Evolutionary conservation across 345 rosid genomes (phyloP).

Genomic region (Aquilaria sinensis): DNA sequence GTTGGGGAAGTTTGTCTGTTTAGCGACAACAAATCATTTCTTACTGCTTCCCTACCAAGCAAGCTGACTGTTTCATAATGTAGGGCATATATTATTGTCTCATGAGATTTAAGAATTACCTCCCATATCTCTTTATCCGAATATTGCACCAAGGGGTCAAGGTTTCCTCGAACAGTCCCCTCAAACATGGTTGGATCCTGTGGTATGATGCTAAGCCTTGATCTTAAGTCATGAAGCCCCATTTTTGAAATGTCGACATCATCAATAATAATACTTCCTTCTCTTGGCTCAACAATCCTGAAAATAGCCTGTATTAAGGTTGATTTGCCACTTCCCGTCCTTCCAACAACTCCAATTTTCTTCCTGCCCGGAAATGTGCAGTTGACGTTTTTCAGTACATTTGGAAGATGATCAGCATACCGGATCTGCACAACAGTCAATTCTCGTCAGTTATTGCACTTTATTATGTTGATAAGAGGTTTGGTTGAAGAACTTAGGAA

Average conservation of each 20-base stretch:
- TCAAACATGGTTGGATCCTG: conserved; percentile 95
- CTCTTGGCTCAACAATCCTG: conserved; percentile 80
- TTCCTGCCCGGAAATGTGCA: conserved; percentile 81
- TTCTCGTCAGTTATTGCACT: background rate
- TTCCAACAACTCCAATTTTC: conserved; percentile 91
- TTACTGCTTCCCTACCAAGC: too few species aligned
- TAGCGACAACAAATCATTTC: too few species aligned
- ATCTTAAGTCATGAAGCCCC: conserved; percentile 83
- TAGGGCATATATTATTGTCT: too few species aligned
- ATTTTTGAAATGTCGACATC: conserved; percentile 68
- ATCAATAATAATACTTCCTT: conserved; percentile 81
- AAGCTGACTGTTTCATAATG: too few species aligned
- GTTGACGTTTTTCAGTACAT: conserved; percentile 64
- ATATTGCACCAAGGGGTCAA: conserved; percentile 70
- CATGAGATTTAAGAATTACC: conserved; percentile 28
- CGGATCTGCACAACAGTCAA: conserved; percentile 46
- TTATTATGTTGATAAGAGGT: background rate
- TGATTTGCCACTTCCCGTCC: conserved; percentile 97
- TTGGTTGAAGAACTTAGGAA: background rate
- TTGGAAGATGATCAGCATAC: conserved; percentile 89
- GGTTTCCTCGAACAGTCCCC: conserved; percentile 87
- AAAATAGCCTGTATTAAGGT: conserved; percentile 85
- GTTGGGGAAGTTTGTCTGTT: too few species aligned
- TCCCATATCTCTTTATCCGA: conserved; percentile 66
- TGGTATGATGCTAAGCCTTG: conserved; percentile 90